Base-by-base conservation (phyloP, 1,139 yeast genomes). In the Dujonia santamariae region DNA sequence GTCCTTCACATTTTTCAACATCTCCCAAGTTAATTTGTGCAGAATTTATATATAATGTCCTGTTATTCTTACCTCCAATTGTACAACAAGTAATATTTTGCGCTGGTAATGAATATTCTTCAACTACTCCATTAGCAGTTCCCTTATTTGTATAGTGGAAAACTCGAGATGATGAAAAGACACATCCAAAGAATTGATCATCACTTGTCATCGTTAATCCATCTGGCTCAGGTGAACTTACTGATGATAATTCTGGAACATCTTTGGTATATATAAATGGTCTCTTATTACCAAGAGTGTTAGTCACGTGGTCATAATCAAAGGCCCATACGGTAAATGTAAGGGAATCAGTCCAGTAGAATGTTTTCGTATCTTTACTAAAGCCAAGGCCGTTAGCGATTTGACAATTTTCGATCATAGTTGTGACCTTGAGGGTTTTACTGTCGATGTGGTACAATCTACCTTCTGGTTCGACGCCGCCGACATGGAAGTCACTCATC, bases 341-440 rank as follows among this genome's bases (percentile, higher is more conserved):
- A 30, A 73, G 56, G 2, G 94, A 80, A 47, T 86, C 95, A 3
- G 92, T 85, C 74, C 87, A 80, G 50, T 71, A 83, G 50, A 85
- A 65, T 31, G 60, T 59, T 26, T 63, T 68, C 8, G 69, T 66
- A 36, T 71, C 75, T 28, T 58, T 56, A 28, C 69, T 63, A 72
- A 87, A 90, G 21, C 83, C 85, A 45, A 88, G 67, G n/a, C 96
- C 96, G 51, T 88, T 88, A 15, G 92, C 74, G 39, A 84, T 81
- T 26, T 55, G 54, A 25, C 72, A 58, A 18, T 62, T 52, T 46
- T 52, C 52, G 11, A 58, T 42, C 67, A 70, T 59, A 20, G 56
- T 45, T 21, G 58, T 54, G 17, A 62, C 46, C 16, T 55, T 40
- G 41, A 65, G 51, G 34, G 61, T 64, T n/a, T 61, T 50, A 26